Conservation (phyloP, 2,329 filamentous ascomycete genomes). For the Bipolaris oryzae region DNA sequence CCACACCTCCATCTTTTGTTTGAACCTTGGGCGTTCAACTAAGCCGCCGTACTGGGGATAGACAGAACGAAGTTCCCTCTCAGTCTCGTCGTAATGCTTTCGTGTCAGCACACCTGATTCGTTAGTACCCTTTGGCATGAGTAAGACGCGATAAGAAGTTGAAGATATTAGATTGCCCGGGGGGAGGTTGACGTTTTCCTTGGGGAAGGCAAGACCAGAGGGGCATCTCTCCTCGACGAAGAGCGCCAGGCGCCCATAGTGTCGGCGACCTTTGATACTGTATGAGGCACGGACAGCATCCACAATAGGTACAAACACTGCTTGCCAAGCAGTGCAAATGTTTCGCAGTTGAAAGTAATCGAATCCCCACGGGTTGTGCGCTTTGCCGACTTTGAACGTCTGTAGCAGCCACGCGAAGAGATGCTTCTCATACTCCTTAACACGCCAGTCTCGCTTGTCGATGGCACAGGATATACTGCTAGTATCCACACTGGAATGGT, state of each 20-base stretch:
- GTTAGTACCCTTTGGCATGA: constrained; percentile 10
- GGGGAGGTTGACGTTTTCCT: constrained; percentile 29
- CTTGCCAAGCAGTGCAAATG: constrained; percentile 36
- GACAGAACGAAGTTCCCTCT: constrained; percentile 36
- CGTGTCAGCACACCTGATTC: constrained; percentile 17
- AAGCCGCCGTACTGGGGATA: constrained; percentile 41
- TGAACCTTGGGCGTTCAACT: constrained; percentile 40
- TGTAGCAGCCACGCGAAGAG: constrained; percentile 44
- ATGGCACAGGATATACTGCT: constrained; percentile 23
- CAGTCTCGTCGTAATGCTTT: constrained; percentile 33
- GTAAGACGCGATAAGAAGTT: constrained; percentile 32
- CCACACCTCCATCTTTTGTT: constrained; percentile 37
- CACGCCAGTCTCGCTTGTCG: constrained; percentile 36
- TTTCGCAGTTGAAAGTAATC: constrained; percentile 38
- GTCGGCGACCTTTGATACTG: constrained; percentile 28
- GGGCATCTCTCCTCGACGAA: constrained; percentile 39
- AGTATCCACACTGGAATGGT: constrained; percentile 32
- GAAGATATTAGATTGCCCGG: constrained; percentile 20
- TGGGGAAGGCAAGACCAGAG: constrained; percentile 41
- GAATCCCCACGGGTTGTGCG: constrained; percentile 33
- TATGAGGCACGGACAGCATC: constrained; percentile 38
- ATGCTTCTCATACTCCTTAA: constrained; percentile 40
- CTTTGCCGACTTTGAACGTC: constrained; percentile 41
- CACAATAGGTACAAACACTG: constrained; percentile 41
- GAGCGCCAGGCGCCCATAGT: constrained; percentile 42